These are phyloP conservation scores for Paramecium tetraurelia DNA, from an alignment of 73 alveolate genomes.

Conservation along the genomic window DNA sequence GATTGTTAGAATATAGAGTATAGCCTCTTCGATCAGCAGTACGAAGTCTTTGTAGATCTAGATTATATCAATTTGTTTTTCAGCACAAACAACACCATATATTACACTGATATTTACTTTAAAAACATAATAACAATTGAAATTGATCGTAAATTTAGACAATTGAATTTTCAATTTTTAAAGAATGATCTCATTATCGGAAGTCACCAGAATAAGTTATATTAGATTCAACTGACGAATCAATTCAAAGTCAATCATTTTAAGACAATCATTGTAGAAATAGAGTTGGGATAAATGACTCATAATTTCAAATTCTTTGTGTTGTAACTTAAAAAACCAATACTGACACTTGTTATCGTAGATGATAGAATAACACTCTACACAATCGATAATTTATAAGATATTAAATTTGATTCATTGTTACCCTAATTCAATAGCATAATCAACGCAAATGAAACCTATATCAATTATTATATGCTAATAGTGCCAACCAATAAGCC, in stretches of 20 bases:
- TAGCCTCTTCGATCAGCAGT: not conserved
- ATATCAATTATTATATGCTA: not conserved
- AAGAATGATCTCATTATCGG: not conserved
- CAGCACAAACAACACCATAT: not conserved
- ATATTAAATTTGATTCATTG: not conserved
- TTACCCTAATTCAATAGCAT: not conserved
- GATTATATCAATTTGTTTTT: constrained; percentile 2
- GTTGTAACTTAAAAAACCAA: not conserved
- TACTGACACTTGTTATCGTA: not conserved
- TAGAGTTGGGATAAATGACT: not conserved
- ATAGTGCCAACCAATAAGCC: not conserved
- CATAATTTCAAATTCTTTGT: not conserved
- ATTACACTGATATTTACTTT: not conserved
- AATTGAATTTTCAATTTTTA: not conserved
- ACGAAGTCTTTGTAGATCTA: constrained; percentile 8
- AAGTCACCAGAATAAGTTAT: not conserved
- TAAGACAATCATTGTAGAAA: not conserved
- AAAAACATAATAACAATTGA: not conserved
- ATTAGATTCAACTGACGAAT: not conserved
- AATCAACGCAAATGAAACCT: not conserved
- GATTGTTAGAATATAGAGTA: not conserved
- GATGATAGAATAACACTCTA: constrained; percentile 11
- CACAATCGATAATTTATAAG: not conserved
- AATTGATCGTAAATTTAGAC: not conserved
- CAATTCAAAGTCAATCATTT: not conserved